phyloP scores from a whole-genome alignment of 768 basidiomycete genomes.

The Baorangia bicolor region DNA sequence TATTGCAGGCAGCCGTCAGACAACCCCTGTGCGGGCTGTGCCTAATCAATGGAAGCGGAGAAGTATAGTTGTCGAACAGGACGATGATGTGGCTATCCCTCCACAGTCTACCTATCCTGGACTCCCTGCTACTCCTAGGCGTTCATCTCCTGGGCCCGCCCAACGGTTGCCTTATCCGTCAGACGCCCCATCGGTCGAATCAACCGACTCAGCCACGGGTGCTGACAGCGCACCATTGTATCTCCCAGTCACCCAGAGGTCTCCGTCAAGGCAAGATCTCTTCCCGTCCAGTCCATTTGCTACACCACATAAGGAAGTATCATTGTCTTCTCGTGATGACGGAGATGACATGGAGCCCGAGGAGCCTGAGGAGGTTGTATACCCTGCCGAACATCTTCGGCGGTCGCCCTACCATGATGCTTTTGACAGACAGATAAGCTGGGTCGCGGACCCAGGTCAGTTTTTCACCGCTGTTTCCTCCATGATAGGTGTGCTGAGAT shows the following conservation, averaged over 20 bases:
- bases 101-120: conserved; percentile 38
- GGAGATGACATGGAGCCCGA: conserved; percentile 47
- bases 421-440: conserved; percentile 63
- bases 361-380: conserved; percentile 57
- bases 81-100: conserved; percentile 54
- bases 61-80: conserved; percentile 69
- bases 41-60: conserved; percentile 50
- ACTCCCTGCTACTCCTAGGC: conserved; percentile 44
- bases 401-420: conserved; percentile 51
- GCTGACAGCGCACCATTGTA: conserved; percentile 52
- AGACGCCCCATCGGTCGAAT: conserved; percentile 48
- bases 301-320: conserved; percentile 65
- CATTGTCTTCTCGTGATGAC: conserved; percentile 49
- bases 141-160: conserved; percentile 28
- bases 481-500: conserved; percentile 10
- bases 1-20: conserved; percentile 30
- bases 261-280: conserved; percentile 54
- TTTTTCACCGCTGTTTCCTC: conserved; percentile 5
- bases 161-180: conserved; percentile 49
- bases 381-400: conserved; percentile 54
- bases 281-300: conserved; percentile 73
- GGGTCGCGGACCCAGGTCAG: conserved; percentile 74
- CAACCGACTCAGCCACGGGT: conserved; percentile 44
- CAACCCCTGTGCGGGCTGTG: conserved; percentile 33
- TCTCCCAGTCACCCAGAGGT: conserved; percentile 39